Evolutionary conservation across 169 alveolate genomes (phyloP).

Genomic region (Amoebophrya sp.): DNA sequence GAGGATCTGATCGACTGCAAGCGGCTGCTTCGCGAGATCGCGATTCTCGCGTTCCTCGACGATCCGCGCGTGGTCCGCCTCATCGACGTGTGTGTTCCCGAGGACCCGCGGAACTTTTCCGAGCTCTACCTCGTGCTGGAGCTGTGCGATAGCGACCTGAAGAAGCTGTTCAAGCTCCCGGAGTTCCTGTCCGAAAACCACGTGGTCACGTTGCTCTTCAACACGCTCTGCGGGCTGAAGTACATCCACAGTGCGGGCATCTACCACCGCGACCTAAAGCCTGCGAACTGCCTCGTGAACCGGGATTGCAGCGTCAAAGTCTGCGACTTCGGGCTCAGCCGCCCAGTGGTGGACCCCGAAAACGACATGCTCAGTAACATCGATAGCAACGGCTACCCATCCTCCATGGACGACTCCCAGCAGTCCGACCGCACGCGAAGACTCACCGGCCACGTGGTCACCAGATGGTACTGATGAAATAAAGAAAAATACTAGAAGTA

Average conservation of each 20-base stretch:
- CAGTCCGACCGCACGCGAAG: neutral
- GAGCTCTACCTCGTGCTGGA: slow-evolving; percentile 92
- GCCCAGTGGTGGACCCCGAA: too few species aligned
- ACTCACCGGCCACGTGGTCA: slow-evolving; percentile 95
- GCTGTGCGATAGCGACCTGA: slow-evolving; percentile 92
- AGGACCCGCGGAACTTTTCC: slow-evolving; percentile 67
- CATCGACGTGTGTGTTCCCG: slow-evolving; percentile 79
- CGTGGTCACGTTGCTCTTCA: slow-evolving; percentile 73
- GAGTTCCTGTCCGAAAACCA: slow-evolving; percentile 82
- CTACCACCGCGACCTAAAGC: slow-evolving; percentile 92
- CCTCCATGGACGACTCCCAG: too few species aligned
- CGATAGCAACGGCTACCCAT: slow-evolving; percentile 16
- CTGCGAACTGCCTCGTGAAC: slow-evolving; percentile 89
- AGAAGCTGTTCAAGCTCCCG: slow-evolving; percentile 74
- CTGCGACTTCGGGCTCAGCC: slow-evolving; percentile 61
- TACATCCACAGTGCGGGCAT: slow-evolving; percentile 88
- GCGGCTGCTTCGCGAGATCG: slow-evolving; percentile 85
- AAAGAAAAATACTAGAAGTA: neutral
- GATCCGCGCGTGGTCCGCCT: slow-evolving; percentile 77
- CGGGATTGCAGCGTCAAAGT: slow-evolving; percentile 93
- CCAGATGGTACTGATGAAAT: slow-evolving; percentile 33
- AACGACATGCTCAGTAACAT: slow-evolving; percentile 37
- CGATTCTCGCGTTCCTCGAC: slow-evolving; percentile 75
- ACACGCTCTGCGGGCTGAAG: slow-evolving; percentile 82
- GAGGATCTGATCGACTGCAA: slow-evolving; percentile 93